phyloP scores from a whole-genome alignment of 2,329 filamentous ascomycete genomes.

The Capronia epimyces region DNA sequence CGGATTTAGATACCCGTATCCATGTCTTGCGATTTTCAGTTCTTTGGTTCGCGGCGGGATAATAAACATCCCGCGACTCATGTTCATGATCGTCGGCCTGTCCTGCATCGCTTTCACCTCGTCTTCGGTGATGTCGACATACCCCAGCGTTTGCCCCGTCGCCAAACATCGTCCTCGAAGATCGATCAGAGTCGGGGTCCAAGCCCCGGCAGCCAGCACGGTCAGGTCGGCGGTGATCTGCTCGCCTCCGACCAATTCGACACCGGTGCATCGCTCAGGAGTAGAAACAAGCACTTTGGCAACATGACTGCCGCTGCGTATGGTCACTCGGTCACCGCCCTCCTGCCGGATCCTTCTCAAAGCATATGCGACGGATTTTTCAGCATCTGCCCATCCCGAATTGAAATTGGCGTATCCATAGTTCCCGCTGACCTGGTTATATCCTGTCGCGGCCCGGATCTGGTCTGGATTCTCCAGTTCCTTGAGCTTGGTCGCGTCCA shows the following conservation, averaged over 20 bases:
- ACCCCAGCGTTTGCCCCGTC: constrained; percentile 75
- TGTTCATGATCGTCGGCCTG: constrained; percentile 58
- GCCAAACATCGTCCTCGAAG: constrained; percentile 69
- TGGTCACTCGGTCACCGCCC: constrained; percentile 31
- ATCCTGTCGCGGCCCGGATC: constrained; percentile 22
- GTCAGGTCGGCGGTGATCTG: constrained; percentile 24
- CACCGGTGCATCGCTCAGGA: constrained; percentile 18
- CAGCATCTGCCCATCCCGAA: constrained; percentile 45
- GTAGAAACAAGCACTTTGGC: constrained; percentile 33
- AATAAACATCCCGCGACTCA: constrained; percentile 49
- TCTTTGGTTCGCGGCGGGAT: constrained; percentile 48
- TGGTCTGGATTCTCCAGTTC: constrained; percentile 23
- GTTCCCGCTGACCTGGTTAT: constrained; percentile 22
- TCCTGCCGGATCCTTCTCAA: constrained; percentile 34
- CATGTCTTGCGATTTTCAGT: constrained; percentile 65
- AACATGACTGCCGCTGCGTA: constrained; percentile 35
- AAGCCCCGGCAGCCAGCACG: constrained; percentile 79
- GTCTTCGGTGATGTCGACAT: constrained; percentile 64
- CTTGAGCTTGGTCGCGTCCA: constrained; percentile 39
- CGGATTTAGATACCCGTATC: constrained; percentile 54
- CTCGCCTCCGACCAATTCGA: constrained; percentile 18
- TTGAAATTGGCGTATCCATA: constrained; percentile 45
- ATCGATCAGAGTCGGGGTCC: constrained; percentile 74
- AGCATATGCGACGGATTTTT: constrained; percentile 38
- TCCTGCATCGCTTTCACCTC: constrained; percentile 62